Conservation (phyloP, 176 grass and related monocot species). For the Musa schizocarpa region DNA sequence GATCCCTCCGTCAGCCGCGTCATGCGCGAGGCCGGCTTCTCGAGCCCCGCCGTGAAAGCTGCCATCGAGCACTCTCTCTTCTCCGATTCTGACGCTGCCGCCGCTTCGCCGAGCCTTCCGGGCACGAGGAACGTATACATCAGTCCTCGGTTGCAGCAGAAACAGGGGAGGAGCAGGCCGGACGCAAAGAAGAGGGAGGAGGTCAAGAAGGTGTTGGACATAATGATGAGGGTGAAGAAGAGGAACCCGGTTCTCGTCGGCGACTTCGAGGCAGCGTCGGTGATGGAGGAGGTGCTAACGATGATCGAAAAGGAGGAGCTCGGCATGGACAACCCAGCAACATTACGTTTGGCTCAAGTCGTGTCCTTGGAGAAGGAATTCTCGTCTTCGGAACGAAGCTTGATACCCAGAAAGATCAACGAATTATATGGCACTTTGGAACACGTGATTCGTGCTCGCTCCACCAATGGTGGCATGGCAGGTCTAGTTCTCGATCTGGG, state of each 20-base stretch:
- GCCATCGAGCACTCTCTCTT: constrained; percentile 16
- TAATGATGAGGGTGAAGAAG: constrained; percentile 20
- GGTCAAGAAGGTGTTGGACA: constrained; percentile 18
- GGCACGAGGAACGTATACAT: neutral
- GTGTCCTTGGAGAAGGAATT: constrained; percentile 18
- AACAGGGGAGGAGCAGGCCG: neutral
- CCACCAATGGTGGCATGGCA: neutral
- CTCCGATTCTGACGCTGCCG: neutral
- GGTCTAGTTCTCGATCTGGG: constrained; percentile 20
- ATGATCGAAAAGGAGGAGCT: constrained; percentile 12
- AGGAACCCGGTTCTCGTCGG: constrained; percentile 25
- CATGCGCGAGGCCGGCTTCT: constrained; percentile 31
- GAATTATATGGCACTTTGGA: constrained; percentile 12
- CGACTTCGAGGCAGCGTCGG: constrained; percentile 3
- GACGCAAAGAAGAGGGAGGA: neutral
- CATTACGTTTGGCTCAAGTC: constrained; percentile 7
- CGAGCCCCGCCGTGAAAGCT: constrained; percentile 23
- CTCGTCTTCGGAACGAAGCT: neutral
- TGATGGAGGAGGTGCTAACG: constrained; percentile 4
- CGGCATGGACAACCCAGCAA: neutral
- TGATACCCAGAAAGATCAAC: constrained; percentile 15
- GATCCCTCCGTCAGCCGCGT: constrained; percentile 29
- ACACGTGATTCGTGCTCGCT: neutral
- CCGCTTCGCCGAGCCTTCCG: neutral
- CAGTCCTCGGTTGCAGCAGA: neutral